These are phyloP conservation scores for Streptanthus diversifolius DNA, from an alignment of 345 rosid species.

Conservation along the genomic window DNA sequence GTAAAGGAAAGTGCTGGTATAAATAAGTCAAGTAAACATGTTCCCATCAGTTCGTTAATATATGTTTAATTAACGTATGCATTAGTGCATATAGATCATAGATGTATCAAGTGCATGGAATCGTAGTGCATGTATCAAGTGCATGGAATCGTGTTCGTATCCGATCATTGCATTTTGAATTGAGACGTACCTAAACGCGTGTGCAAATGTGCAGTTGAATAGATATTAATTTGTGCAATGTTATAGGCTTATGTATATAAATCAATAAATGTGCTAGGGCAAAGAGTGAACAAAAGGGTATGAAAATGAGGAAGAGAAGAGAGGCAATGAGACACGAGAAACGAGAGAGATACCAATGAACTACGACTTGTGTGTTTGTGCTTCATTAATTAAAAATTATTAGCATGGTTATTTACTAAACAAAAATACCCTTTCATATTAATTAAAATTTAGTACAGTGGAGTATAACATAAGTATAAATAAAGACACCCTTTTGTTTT, in stretches of 20 bases:
- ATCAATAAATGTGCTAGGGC: conserved; percentile 30
- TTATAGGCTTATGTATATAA: background rate
- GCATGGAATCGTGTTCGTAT: conserved; percentile 1
- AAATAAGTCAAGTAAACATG: background rate
- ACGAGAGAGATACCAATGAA: conserved; percentile 34
- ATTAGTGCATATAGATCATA: background rate
- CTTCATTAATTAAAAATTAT: background rate
- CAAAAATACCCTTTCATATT: background rate
- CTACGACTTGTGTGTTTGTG: conserved; percentile 23
- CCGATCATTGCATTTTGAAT: conserved; percentile 17
- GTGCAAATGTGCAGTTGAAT: background rate
- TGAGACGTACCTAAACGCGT: conserved; percentile 27
- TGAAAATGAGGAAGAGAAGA: conserved; percentile 24
- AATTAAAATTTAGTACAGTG: background rate
- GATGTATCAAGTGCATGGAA: too few relatives aligned
- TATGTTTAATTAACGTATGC: background rate
- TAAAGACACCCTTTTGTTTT: conserved; percentile 38
- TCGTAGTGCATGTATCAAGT: background rate
- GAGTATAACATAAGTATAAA: conserved; percentile 31
- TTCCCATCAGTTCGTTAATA: background rate
- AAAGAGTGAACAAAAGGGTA: conserved; percentile 30
- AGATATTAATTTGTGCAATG: conserved; percentile 21
- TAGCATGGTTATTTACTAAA: background rate
- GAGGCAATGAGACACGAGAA: conserved; percentile 30
- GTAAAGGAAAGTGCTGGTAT: background rate